phyloP scores from a whole-genome alignment of 257 asterid genomes.

The Jasminum sambac region DNA sequence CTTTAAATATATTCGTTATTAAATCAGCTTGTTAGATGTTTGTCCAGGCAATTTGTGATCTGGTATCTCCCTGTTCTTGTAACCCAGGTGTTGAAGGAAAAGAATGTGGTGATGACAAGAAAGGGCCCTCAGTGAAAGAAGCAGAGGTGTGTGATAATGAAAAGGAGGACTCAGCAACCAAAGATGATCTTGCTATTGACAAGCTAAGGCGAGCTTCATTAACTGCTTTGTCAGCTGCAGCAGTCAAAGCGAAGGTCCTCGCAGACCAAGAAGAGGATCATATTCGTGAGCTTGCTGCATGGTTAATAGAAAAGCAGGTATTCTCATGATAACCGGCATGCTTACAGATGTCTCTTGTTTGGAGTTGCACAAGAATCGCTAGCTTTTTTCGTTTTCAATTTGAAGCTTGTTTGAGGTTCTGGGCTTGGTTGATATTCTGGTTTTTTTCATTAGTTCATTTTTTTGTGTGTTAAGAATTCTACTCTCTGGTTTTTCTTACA shows the following conservation, averaged over 20 bases:
- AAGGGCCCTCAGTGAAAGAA: constrained; percentile 15
- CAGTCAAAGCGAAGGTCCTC: constrained; percentile 92
- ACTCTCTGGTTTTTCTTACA: not conserved
- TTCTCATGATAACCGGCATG: constrained; percentile 1
- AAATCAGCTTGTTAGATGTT: constrained; percentile 10
- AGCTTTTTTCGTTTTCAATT: constrained; percentile 19
- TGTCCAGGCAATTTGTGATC: constrained; percentile 19
- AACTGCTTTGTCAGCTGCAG: constrained; percentile 92
- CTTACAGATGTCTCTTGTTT: constrained; percentile 1
- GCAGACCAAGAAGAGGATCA: constrained; percentile 94
- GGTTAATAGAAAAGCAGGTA: constrained; percentile 88
- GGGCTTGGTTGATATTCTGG: not conserved
- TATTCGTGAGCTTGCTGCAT: constrained; percentile 74
- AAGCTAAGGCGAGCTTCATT: constrained; percentile 77
- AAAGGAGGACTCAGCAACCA: constrained; percentile 35
- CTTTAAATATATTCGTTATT: constrained; percentile 11
- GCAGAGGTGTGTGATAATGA: constrained; percentile 24
- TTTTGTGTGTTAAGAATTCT: not conserved
- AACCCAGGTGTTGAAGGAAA: constrained; percentile 40
- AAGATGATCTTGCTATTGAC: constrained; percentile 36
- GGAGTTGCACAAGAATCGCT: constrained; percentile 19
- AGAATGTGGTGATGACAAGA: constrained; percentile 13
- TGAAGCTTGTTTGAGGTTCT: constrained; percentile 12
- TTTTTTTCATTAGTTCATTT: constrained; percentile 4
- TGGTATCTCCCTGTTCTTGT: constrained; percentile 20